Percentiles rank a stretch among this genome's conserved stretches.
Evolutionary conservation across 495 filamentous ascomycete genomes (phyloP).

Genomic region (Lepraria neglecta): DNA sequence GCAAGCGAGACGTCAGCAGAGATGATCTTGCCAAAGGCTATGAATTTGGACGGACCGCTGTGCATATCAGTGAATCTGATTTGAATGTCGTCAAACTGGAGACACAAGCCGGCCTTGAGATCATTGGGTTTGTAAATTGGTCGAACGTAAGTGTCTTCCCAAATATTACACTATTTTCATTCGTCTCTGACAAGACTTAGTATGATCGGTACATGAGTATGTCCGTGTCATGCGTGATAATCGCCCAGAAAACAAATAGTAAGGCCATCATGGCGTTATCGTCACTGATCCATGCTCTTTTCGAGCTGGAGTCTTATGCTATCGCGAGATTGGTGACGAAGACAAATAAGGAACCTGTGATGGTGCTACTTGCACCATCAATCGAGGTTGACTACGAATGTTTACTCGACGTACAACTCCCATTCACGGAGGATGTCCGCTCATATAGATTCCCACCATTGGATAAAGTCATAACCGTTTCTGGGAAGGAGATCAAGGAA

Average conservation of each 20-base stretch:
- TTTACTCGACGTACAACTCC: conserved; percentile 86
- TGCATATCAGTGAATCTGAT: conserved; percentile 80
- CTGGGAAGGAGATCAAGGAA: conserved; percentile 74
- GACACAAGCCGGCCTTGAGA: conserved; percentile 63
- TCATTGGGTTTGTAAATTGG: conserved; percentile 77
- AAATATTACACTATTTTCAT: neutral
- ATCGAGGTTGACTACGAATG: conserved; percentile 82
- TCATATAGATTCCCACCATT: conserved; percentile 85
- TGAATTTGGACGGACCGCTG: conserved; percentile 86
- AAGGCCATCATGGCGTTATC: conserved; percentile 77
- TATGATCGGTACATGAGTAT: conserved; percentile 82
- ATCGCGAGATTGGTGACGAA: conserved; percentile 80
- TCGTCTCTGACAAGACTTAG: conserved; percentile 38
- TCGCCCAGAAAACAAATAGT: conserved; percentile 65
- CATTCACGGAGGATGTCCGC: conserved; percentile 87
- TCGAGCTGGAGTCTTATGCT: conserved; percentile 79
- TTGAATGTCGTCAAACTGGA: conserved; percentile 74
- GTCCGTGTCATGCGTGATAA: conserved; percentile 66
- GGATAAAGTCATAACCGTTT: conserved; percentile 78
- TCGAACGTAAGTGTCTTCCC: conserved; percentile 53
- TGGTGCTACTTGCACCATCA: conserved; percentile 75
- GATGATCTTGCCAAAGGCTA: conserved; percentile 89
- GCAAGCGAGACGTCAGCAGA: conserved; percentile 75
- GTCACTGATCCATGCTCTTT: conserved; percentile 81
- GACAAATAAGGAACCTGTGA: conserved; percentile 64